These are phyloP conservation scores for Dipodascopsis tothii DNA, from an alignment of 805 yeast genomes.

Conservation along the genomic window DNA sequence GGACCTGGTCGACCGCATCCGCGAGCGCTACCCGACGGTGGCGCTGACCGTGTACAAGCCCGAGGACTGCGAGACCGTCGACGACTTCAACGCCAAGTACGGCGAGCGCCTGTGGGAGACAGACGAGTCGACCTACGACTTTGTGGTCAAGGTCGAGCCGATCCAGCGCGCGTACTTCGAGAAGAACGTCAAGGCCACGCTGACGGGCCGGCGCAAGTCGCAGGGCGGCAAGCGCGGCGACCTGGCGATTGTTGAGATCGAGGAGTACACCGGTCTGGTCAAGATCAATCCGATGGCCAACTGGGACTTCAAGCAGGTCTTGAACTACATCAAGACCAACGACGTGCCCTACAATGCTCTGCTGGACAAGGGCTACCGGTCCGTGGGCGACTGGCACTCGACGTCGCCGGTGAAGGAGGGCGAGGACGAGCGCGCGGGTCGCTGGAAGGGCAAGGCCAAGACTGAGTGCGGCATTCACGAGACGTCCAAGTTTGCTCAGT, in stretches of 20 bases:
- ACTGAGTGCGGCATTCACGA: slow-evolving; percentile 95
- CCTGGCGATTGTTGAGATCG: slow-evolving; percentile 70
- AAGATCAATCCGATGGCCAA: slow-evolving; percentile 84
- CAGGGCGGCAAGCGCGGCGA: slow-evolving; percentile 80
- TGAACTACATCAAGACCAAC: slow-evolving; percentile 57
- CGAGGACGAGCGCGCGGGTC: slow-evolving; percentile 92
- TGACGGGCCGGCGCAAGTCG: slow-evolving; percentile 83
- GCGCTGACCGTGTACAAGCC: slow-evolving; percentile 66
- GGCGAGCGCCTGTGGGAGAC: slow-evolving; percentile 80
- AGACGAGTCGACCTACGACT: slow-evolving; percentile 77
- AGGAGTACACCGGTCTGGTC: slow-evolving; percentile 57
- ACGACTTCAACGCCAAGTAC: slow-evolving; percentile 56
- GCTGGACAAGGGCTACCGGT: slow-evolving; percentile 77
- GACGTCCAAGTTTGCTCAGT: slow-evolving; percentile 64
- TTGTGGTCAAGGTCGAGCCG: slow-evolving; percentile 86
- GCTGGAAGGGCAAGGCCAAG: slow-evolving; percentile 89
- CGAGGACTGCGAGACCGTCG: slow-evolving; percentile 44
- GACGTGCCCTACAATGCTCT: slow-evolving; percentile 80
- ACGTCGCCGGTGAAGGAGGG: slow-evolving; percentile 84
- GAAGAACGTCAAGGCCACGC: slow-evolving; percentile 68
- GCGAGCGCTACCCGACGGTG: slow-evolving; percentile 46
- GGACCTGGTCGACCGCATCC: slow-evolving; percentile 56
- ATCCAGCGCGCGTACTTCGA: slow-evolving; percentile 74
- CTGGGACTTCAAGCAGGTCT: slow-evolving; percentile 73
- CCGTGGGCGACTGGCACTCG: slow-evolving; percentile 93